Evolutionary conservation across 306 rosid genomes (phyloP).

Genomic region (Cicer pinnatifidum): DNA sequence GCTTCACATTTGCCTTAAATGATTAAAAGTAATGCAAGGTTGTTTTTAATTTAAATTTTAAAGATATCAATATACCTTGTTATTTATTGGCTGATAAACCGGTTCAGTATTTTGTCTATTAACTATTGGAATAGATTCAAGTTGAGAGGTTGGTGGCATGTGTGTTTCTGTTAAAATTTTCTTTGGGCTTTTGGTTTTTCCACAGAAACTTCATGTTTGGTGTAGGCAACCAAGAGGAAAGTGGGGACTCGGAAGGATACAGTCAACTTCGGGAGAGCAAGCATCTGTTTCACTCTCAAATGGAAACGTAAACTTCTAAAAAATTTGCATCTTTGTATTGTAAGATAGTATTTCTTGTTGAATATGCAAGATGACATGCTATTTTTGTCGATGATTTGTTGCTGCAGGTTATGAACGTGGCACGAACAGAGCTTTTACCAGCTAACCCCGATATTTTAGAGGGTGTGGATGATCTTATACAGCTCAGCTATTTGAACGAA

Average conservation of each 20-base stretch:
- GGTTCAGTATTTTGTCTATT: slow-evolving; percentile 9
- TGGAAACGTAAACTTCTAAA: slow-evolving; percentile 67
- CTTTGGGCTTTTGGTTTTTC: slow-evolving; percentile 43
- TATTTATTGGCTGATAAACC: slow-evolving; percentile 9
- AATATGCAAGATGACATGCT: slow-evolving; percentile 40
- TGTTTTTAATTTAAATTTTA: slow-evolving; percentile 32
- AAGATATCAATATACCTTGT: slow-evolving; percentile 12
- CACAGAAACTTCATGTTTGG: slow-evolving; percentile 94
- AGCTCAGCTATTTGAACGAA: slow-evolving; percentile 90
- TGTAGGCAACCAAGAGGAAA: slow-evolving; percentile 71
- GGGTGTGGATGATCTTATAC: slow-evolving; percentile 91
- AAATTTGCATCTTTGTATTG: slow-evolving; percentile 16
- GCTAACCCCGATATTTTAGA: slow-evolving; percentile 89
- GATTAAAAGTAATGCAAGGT: slow-evolving; percentile 1
- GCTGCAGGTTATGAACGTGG: slow-evolving; percentile 67
- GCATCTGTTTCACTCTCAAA: slow-evolving; percentile 71
- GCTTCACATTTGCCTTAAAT: neutral
- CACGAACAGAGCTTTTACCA: slow-evolving; percentile 68
- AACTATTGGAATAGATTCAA: slow-evolving; percentile 4
- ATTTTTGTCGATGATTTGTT: slow-evolving; percentile 46
- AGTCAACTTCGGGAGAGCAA: slow-evolving; percentile 70
- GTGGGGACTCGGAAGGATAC: slow-evolving; percentile 84
- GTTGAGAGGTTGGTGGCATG: slow-evolving; percentile 36
- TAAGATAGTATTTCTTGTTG: slow-evolving; percentile 34
- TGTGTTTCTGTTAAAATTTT: slow-evolving; percentile 39